Evolutionary conservation across 106 monocot genomes (phyloP).

Genomic region (Narthecium ossifragum): DNA sequence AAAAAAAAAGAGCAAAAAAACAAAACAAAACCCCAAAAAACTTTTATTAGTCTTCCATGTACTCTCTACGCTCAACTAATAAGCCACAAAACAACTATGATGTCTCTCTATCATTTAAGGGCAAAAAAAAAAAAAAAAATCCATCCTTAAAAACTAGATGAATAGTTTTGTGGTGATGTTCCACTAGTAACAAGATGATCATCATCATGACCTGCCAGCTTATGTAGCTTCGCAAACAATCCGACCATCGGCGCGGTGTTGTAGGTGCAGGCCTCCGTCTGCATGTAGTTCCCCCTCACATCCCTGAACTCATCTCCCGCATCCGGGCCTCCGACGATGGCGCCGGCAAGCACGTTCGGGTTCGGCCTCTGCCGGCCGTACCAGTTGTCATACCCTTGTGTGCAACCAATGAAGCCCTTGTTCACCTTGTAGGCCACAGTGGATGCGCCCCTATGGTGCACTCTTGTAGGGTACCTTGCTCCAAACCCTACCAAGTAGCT

Average conservation of each 20-base stretch:
- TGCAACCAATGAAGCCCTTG: conserved; percentile 34
- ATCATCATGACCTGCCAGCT: no score
- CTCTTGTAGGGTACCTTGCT: conserved; percentile 27
- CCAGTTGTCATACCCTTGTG: conserved; percentile 74
- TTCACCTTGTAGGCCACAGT: conserved; percentile 40
- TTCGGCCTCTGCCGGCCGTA: conserved; percentile 48
- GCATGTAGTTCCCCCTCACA: conserved; percentile 76
- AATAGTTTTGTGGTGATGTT: no score
- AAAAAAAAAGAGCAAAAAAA: no score
- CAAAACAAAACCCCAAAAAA: no score
- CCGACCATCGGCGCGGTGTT: conserved; percentile 88
- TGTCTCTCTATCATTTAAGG: no score
- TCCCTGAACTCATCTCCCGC: conserved; percentile 80
- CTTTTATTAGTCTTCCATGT: no score
- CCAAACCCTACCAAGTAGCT: conserved; percentile 58
- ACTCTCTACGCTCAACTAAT: no score
- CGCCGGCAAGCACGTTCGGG: conserved; percentile 81
- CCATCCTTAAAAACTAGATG: no score
- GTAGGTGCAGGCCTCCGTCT: conserved; percentile 91
- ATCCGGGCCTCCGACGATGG: conserved; percentile 86
- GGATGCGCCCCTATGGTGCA: conserved; percentile 42
- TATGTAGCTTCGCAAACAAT: conserved; percentile 66
- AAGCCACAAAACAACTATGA: no score
- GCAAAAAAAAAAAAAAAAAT: no score
- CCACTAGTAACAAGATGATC: no score